Conservation (phyloP, 805 yeast species). For the Saccharomycopsis schoenii region DNA sequence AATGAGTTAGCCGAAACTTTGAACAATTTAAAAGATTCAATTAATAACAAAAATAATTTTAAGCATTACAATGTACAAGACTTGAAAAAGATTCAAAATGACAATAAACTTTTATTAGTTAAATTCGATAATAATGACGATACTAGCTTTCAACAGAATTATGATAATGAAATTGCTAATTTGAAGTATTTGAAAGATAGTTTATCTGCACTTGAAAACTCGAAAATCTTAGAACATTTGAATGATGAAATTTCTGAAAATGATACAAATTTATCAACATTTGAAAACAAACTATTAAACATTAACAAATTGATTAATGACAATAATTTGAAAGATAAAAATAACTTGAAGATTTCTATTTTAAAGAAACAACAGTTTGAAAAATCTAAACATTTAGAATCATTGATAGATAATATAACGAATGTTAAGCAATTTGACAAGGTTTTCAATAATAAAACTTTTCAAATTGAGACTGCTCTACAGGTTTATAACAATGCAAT, state of each 20-base stretch:
- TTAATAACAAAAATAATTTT: conserved; percentile 9
- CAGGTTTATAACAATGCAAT: not conserved
- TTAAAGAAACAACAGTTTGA: conserved; percentile 31
- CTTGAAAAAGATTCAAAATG: conserved; percentile 26
- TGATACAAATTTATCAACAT: conserved; percentile 27
- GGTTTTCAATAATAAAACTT: not conserved
- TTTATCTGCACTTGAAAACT: conserved; percentile 25
- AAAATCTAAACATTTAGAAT: conserved; percentile 25
- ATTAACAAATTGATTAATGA: conserved; percentile 39
- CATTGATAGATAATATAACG: conserved; percentile 24
- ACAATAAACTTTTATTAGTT: conserved; percentile 30
- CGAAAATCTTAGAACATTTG: conserved; percentile 24
- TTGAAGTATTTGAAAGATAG: conserved; percentile 32
- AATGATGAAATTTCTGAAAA: conserved; percentile 29
- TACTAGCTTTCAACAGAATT: not conserved
- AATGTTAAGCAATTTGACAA: conserved; percentile 23
- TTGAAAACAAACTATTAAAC: conserved; percentile 42
- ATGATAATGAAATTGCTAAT: conserved; percentile 19
- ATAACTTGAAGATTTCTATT: conserved; percentile 42
- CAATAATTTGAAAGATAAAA: conserved; percentile 49
- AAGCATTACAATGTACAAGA: conserved; percentile 34
- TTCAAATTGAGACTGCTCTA: not conserved
- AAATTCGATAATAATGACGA: conserved; percentile 26
- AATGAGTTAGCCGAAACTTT: conserved; percentile 16
- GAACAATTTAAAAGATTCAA: not conserved